Base-by-base conservation (phyloP, 2,329 filamentous ascomycete species). In the Leptodontidium sp. region DNA sequence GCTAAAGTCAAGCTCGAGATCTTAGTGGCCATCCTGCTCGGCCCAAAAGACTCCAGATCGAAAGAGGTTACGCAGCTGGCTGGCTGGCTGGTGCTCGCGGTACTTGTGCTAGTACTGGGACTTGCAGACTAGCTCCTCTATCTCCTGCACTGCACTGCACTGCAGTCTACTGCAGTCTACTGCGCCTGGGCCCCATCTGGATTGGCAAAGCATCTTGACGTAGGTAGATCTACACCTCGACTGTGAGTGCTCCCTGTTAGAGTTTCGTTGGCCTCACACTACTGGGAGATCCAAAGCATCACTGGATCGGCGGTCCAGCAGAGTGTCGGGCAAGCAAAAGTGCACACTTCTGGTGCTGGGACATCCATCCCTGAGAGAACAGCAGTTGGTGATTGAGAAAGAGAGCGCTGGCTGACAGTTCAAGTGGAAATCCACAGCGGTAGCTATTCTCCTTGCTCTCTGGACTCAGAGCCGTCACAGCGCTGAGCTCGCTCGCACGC, bases 171-270 rank as follows among this genome's bases (percentile, higher is more conserved):
- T 35, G 35, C n/a, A 49, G 59, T 43, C 38, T 40, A 40, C 38
- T 7, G 38, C 62, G 66, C 66, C 61, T 65, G 55, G 49, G 17
- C 63, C 63, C 43, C 24, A 69, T 65, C 49, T 47, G 67, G 64
- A 49, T 59, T 67, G 69, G 67, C 47, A 52, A 58, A 43, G 38
- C 52, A 61, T 63, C 61, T 68, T 71, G 70, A 71, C 67, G 70
- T 68, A 66, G 70, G 70, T 68, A 66, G 70, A 71, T 71, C 70
- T 65, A 17, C 55, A 40, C 43, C 64, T 26, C 26, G 67, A 64
- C 64, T 63, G 17, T 65, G 62, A 55, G 24, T 52, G 35, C 52
- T 38, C 68, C 65, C 55, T 70, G 63, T 67, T 64, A 67, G 64
- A 64, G 49, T 67, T 53, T 52, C 53, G 40, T 29, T 66, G 52